These are phyloP conservation scores for Exophiala bonariae DNA, from an alignment of 2,329 filamentous ascomycete species.

Conservation along the genomic window DNA sequence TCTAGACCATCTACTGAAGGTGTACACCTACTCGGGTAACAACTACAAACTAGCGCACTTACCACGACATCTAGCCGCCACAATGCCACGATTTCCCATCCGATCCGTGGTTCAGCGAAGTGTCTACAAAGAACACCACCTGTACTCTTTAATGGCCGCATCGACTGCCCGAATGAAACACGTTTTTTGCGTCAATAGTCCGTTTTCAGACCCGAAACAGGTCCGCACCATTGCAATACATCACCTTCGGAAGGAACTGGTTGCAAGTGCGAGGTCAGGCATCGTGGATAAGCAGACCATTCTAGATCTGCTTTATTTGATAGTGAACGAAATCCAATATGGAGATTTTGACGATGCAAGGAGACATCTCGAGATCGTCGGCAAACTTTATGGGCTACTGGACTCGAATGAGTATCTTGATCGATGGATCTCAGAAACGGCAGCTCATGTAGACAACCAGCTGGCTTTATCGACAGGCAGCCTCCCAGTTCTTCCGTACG, in stretches of 20 bases:
- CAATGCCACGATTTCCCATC: constrained; percentile 24
- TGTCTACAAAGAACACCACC: constrained; percentile 22
- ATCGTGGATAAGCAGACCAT: constrained; percentile 22
- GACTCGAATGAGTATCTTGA: constrained; percentile 19
- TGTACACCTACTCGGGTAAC: constrained; percentile 23
- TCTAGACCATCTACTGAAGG: constrained; percentile 17
- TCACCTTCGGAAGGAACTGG: constrained; percentile 19
- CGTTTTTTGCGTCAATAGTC: constrained; percentile 12
- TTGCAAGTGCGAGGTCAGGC: constrained; percentile 15
- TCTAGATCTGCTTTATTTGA: constrained; percentile 20
- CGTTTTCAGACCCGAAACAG: constrained; percentile 10
- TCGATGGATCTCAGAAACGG: constrained; percentile 24
- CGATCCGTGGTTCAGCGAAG: constrained; percentile 18
- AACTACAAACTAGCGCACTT: constrained; percentile 24
- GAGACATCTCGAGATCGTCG: constrained; percentile 21
- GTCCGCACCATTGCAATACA: constrained; percentile 14
- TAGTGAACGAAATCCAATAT: constrained; percentile 21
- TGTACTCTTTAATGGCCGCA: constrained; percentile 22
- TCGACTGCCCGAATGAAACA: constrained; percentile 22
- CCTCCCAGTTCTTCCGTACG: constrained; percentile 13
- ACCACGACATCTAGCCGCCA: constrained; percentile 18
- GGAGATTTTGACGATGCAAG: constrained; percentile 17
- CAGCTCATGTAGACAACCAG: constrained; percentile 25
- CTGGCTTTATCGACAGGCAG: constrained; percentile 18
- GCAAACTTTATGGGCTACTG: constrained; percentile 19